Evolutionary conservation across 2,329 filamentous ascomycete species (phyloP).

Genomic region (Daldinia sp.): DNA sequence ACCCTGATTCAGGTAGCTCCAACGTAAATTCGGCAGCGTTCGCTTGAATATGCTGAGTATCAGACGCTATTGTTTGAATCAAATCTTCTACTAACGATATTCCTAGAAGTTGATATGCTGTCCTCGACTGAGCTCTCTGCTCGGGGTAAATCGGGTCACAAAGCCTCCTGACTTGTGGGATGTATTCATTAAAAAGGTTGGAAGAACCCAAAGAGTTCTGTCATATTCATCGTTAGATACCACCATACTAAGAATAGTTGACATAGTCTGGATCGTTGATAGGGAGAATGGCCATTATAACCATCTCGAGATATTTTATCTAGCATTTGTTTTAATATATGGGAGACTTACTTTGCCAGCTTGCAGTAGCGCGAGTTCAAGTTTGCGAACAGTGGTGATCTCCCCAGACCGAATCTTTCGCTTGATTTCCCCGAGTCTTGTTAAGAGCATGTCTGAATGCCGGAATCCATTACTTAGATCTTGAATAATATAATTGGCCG

Average conservation of each 20-base stretch:
- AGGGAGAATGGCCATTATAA: not conserved
- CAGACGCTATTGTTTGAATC: slow-evolving; percentile 48
- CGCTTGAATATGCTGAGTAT: slow-evolving; percentile 40
- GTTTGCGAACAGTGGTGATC: slow-evolving; percentile 58
- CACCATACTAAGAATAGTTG: slow-evolving; percentile 19
- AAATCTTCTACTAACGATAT: slow-evolving; percentile 58
- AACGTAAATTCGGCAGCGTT: slow-evolving; percentile 36
- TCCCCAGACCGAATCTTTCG: slow-evolving; percentile 54
- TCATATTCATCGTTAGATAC: slow-evolving; percentile 36
- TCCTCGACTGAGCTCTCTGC: slow-evolving; percentile 53
- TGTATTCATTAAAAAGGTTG: slow-evolving; percentile 58
- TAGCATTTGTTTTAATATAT: not conserved
- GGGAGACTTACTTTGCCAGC: slow-evolving; percentile 60
- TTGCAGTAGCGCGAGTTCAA: slow-evolving; percentile 65
- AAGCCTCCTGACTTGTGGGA: slow-evolving; percentile 56
- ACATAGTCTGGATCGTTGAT: not conserved
- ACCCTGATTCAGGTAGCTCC: slow-evolving; percentile 32
- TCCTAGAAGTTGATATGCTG: slow-evolving; percentile 58
- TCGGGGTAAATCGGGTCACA: slow-evolving; percentile 60
- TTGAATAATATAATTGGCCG: slow-evolving; percentile 55
- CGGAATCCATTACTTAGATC: slow-evolving; percentile 54
- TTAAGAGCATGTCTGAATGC: slow-evolving; percentile 50
- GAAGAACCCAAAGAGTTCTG: slow-evolving; percentile 55
- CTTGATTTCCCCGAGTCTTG: slow-evolving; percentile 54
- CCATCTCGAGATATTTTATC: not conserved